Base-by-base conservation (phyloP, 2,329 filamentous ascomycete genomes). In the Hymenotorrendiella dingleyae region DNA sequence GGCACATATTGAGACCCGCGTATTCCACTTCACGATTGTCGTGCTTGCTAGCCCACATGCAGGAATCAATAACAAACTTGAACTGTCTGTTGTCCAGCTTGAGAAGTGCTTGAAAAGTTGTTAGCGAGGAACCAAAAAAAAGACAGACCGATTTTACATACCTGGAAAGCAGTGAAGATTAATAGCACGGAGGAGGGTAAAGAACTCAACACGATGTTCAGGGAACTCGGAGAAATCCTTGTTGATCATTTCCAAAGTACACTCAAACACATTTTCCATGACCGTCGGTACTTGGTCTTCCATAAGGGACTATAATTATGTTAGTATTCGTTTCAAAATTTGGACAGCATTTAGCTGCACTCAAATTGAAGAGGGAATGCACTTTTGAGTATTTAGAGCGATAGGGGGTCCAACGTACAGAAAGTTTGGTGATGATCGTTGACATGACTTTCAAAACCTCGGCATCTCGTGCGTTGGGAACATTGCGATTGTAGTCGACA, bases 31-130 rank as follows among this genome's bases (percentile, higher is more conserved):
- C 89, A 47, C 93, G 86, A 68, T 98, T 98, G 70, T 98, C 93
- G 67, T 98, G 93, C 73, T 98, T 98, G 72, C 91, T 96, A n/a
- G 94, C 93, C 94, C 93, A 98, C 76, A 97, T 89, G 73, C 94
- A 98, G 26, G 91, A 94, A 65, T 98, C 93, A 54, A 98, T 97
- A 58, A 98, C 90, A 61, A 97, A 94, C 70, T 98, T 98, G 80
- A 98, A 98, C 62, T 96, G 93, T 46, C 88, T 82, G 59, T 87
- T 91, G 62, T 98, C 91, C 24, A 98, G 80, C 67, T 94, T 94
- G 53, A 98, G 75, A 17, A 98, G 76, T 1, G 93, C 80, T 73
- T 45, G 33, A 46, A 24, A 49, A 27, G 40, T 5, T 47, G 41
- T 48, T 52, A 57, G 45, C 28, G 12, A 10, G 1, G 1, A 24